Conservation (phyloP, 106 monocot genomes). For the Allium sativum region DNA sequence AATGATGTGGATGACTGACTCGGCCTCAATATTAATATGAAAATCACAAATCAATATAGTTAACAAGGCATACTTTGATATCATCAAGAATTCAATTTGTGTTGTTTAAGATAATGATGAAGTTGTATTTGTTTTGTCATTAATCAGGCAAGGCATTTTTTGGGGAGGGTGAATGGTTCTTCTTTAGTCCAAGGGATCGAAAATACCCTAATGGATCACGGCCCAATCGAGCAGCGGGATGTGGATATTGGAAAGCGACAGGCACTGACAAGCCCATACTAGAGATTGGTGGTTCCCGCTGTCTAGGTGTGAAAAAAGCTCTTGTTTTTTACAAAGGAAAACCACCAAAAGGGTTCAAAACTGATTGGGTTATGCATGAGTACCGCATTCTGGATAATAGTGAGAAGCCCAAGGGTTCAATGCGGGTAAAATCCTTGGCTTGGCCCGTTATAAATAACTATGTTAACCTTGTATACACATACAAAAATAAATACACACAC, state of each 20-base stretch:
- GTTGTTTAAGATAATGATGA: not conserved
- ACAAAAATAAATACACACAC: too few relatives aligned
- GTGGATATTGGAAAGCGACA: conserved; percentile 12
- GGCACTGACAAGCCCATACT: conserved; percentile 9
- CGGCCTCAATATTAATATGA: not conserved
- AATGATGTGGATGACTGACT: not conserved
- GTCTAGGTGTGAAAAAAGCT: conserved; percentile 9
- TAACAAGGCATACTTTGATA: not conserved
- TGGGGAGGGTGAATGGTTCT: conserved; percentile 10
- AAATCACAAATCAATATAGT: not conserved
- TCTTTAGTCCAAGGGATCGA: conserved; percentile 9
- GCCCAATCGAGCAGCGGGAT: conserved; percentile 2
- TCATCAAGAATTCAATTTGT: not conserved
- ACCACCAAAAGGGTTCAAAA: conserved; percentile 10
- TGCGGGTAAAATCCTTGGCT: not conserved
- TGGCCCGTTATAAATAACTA: not conserved
- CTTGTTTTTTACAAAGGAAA: conserved; percentile 8
- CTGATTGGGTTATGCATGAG: conserved; percentile 50
- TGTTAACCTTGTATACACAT: too few relatives aligned
- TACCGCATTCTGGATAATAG: conserved; percentile 20
- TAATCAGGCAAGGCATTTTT: conserved; percentile 3
- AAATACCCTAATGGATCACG: conserved; percentile 8
- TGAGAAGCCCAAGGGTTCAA: conserved; percentile 1
- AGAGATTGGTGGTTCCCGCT: not conserved
- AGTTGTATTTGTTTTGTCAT: not conserved